These are phyloP conservation scores for Leccinum subrobustum DNA, from an alignment of 1,284 basidiomycete species.

Conservation along the genomic window DNA sequence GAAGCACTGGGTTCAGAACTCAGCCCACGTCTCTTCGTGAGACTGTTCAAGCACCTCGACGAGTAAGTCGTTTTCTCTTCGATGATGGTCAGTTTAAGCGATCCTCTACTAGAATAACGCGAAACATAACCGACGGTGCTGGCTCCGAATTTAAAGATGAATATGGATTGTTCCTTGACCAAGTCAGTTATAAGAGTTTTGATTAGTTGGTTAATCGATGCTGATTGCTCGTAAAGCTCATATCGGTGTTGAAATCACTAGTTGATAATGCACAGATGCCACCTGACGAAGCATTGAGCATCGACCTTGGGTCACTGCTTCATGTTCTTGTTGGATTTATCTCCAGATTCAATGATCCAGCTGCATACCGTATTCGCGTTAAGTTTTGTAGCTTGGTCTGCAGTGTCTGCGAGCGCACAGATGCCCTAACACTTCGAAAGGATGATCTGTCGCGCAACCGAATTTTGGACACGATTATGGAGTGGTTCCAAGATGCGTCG, in stretches of 20 bases:
- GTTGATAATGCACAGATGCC: constrained; percentile 69
- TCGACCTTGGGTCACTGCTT: constrained; percentile 72
- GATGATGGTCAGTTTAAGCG: background rate
- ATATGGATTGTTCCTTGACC: constrained; percentile 72
- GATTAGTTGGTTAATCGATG: constrained; percentile 2
- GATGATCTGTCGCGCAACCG: constrained; percentile 67
- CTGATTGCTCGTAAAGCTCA: constrained; percentile 47
- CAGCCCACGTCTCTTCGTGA: constrained; percentile 64
- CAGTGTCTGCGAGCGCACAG: constrained; percentile 60
- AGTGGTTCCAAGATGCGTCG: constrained; percentile 66
- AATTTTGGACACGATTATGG: constrained; percentile 71
- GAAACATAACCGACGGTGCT: constrained; percentile 43
- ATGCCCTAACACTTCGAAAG: constrained; percentile 63
- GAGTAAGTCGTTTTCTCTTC: constrained; percentile 48
- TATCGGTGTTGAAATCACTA: constrained; percentile 72
- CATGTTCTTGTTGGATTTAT: constrained; percentile 66
- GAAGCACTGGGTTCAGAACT: constrained; percentile 82
- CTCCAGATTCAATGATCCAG: constrained; percentile 55
- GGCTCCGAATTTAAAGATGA: constrained; percentile 50
- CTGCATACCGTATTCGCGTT: constrained; percentile 63
- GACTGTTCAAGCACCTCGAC: constrained; percentile 70
- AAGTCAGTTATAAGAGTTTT: constrained; percentile 43
- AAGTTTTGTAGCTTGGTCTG: constrained; percentile 79
- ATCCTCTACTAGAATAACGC: constrained; percentile 41
- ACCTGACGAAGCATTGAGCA: constrained; percentile 59